Base-by-base conservation (phyloP, 2,329 filamentous ascomycete genomes). In the Neonectria neomacrospora region DNA sequence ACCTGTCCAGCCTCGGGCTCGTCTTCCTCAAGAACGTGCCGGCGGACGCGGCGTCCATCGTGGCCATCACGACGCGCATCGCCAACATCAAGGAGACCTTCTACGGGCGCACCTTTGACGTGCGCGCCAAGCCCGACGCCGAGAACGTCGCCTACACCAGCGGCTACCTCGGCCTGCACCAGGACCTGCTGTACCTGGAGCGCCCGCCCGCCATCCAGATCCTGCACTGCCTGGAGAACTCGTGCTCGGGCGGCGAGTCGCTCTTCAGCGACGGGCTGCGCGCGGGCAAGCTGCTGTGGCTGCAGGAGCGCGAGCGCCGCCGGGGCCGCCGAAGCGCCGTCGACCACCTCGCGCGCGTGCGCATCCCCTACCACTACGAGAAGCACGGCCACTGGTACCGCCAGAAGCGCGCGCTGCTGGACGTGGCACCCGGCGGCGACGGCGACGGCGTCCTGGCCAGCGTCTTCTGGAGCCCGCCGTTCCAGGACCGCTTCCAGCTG, bases 71-170 rank as follows among this genome's bases (percentile, higher is more conserved):
- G 2, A 82, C 83, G 4, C 87, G 89, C 54, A 91, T 98, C 63
- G 94, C 94, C 1, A 87, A 87, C 34, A 80, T 97, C 26, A 91
- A 93, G 73, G 89, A 93, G 71, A 96, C 94, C 8, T 96, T 98
- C 75, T 98, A 98, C 77, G 96, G 96, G 44, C 83, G 85, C 70
- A 97, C 93, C 0, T 98, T 94, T 89, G 91, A 97, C 77, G 95
- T 98, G 12, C 87, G 89, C 57, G 93, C 90, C 3, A 91, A 96
- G 56, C 71, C 91, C 1, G 78, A 92, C 58, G 93, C 94, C 23
- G 94, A 95, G 75, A 98, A 98, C 75, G 92, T 97, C 4, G 95
- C 96, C 10, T 94, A 98, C 80, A 97, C 95, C 1, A 90, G 86
- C 73, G 85, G 90, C 52, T 90, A 90, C 73, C 88, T 98, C 1